Conservation (phyloP, 1,139 yeast species). For the Diutina catenulata region DNA sequence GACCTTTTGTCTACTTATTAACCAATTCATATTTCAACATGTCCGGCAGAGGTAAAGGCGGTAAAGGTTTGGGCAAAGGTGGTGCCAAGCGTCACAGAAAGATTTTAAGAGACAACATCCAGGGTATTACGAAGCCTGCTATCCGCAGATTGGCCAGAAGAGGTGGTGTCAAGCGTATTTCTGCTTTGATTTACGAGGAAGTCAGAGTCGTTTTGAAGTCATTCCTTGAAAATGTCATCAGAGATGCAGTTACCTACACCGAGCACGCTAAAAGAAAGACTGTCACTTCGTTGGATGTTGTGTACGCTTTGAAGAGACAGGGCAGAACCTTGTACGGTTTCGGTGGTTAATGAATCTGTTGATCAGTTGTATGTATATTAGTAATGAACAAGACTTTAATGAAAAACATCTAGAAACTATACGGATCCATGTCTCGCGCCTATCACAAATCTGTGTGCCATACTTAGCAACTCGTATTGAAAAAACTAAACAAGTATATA, state of each 20-base stretch:
- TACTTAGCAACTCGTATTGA: not conserved
- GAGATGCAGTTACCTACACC: slow-evolving; percentile 98
- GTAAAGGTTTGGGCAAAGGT: slow-evolving; percentile 98
- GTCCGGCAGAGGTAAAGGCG: slow-evolving; percentile 99
- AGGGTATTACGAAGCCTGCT: slow-evolving; percentile 99
- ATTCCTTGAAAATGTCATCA: slow-evolving; percentile 92
- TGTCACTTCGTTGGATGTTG: slow-evolving; percentile 96
- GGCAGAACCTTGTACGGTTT: slow-evolving; percentile 99
- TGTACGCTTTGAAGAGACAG: slow-evolving; percentile 99
- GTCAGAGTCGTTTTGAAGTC: slow-evolving; percentile 95
- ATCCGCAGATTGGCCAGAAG: slow-evolving; percentile 99
- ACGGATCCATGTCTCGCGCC: not conserved
- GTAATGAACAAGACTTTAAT: not conserved
- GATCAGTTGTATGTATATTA: slow-evolving; percentile 1
- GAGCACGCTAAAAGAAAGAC: slow-evolving; percentile 99
- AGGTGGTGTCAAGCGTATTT: slow-evolving; percentile 99
- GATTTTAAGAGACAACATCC: slow-evolving; percentile 98
- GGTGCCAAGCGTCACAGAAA: slow-evolving; percentile 99
- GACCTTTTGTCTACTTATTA: slow-evolving; percentile 8
- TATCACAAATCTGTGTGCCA: no score
- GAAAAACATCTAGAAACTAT: not conserved
- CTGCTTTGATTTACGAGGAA: slow-evolving; percentile 97
- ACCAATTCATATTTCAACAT: no score
- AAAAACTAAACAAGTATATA: not conserved
- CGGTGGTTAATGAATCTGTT: slow-evolving; percentile 65